Evolutionary conservation across 164 flowering plant genomes (phyloP).

Genomic region (Vitis rupestris): DNA sequence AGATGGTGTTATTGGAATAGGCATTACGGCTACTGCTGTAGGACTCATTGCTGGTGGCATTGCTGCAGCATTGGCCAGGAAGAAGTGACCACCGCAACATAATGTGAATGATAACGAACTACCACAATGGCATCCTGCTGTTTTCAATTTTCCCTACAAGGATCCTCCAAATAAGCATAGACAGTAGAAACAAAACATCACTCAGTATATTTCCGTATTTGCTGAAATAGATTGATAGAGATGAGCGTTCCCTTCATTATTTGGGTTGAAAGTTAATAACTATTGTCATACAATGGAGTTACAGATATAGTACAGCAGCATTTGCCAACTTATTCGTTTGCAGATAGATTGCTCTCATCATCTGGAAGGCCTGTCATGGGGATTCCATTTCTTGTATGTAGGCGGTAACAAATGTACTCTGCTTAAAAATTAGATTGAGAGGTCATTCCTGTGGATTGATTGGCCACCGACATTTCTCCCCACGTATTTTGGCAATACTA

Average conservation of each 20-base stretch:
- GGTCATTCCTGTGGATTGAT: no score
- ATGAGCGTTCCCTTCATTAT: neutral
- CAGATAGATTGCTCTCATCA: no score
- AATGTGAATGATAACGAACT: slow-evolving; percentile 2
- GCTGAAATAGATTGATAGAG: neutral
- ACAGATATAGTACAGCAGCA: no score
- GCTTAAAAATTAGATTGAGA: no score
- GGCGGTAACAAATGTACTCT: no score
- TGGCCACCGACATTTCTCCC: no score
- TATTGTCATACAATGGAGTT: no score
- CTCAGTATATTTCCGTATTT: neutral
- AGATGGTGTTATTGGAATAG: slow-evolving; percentile 97
- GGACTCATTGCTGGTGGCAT: slow-evolving; percentile 79
- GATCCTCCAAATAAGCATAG: neutral
- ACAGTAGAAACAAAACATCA: neutral
- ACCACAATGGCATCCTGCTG: neutral
- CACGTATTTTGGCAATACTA: no score
- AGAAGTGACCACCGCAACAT: slow-evolving; percentile 33
- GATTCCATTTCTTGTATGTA: no score
- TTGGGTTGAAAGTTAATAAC: neutral
- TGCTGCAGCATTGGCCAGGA: slow-evolving; percentile 74
- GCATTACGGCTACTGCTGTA: slow-evolving; percentile 85
- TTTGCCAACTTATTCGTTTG: no score
- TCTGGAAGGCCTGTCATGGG: no score
- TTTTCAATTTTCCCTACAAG: neutral